Percentiles rank a stretch among this genome's conserved stretches.
Evolutionary conservation across 202 grass and related monocot genomes (phyloP).

Genomic region (Eragrostis tef): DNA sequence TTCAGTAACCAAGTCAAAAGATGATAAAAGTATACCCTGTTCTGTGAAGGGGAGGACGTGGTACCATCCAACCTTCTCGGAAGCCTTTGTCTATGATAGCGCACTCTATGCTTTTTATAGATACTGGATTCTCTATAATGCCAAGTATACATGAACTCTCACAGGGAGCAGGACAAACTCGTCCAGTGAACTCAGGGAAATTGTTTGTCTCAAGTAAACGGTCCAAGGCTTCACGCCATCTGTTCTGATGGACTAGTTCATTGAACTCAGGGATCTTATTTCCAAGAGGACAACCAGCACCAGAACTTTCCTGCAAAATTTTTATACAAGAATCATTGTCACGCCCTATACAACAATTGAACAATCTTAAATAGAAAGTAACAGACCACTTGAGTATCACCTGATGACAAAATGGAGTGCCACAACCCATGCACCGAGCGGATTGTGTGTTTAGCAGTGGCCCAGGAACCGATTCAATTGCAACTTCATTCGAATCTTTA

Average conservation of each 20-base stretch:
- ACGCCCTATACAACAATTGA: neutral
- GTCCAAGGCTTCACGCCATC: slow-evolving; percentile 80
- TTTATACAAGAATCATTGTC: neutral
- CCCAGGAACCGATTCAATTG: slow-evolving; percentile 46
- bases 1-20: slow-evolving; percentile 3
- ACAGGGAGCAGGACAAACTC: slow-evolving; percentile 84
- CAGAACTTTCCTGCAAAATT: slow-evolving; percentile 64
- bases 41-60: slow-evolving; percentile 68
- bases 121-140: slow-evolving; percentile 87
- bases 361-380: neutral
- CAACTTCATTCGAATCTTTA: slow-evolving; percentile 66
- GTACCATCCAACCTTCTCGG: slow-evolving; percentile 73
- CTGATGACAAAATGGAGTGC: slow-evolving; percentile 81
- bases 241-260: slow-evolving; percentile 79
- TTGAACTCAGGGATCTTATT: slow-evolving; percentile 96
- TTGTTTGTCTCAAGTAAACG: slow-evolving; percentile 88
- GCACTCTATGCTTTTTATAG: slow-evolving; percentile 90
- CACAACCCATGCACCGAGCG: slow-evolving; percentile 67
- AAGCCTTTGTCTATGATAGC: slow-evolving; percentile 89
- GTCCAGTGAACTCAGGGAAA: slow-evolving; percentile 90
- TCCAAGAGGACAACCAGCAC: slow-evolving; percentile 86
- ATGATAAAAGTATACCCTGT: slow-evolving; percentile 59
- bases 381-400: slow-evolving; percentile 37
- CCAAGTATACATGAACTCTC: slow-evolving; percentile 86
- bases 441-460: slow-evolving; percentile 60